Base-by-base conservation (phyloP, 345 rosid species). In the Euclidium syriacum region DNA sequence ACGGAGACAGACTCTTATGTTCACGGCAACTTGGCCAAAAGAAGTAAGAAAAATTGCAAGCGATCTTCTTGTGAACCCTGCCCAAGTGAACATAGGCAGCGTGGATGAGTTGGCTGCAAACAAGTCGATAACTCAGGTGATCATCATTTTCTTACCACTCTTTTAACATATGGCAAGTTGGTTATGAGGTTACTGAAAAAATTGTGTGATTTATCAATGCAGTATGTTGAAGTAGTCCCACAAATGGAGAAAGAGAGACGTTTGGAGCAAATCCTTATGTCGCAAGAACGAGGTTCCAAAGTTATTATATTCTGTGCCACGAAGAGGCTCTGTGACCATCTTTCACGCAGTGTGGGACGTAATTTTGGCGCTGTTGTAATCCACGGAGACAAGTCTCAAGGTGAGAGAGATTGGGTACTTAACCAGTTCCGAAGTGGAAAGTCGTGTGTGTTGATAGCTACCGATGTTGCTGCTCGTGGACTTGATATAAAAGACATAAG, bases 11-110 rank as follows among this genome's bases (percentile, higher is more conserved):
- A 94, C 99, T 14, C 85, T 90, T 44, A 87, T 94, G 97, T 90
- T 85, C 67, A 94, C 99, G 1, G 99, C 99, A 53, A 89, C 96
- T 29, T 92, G 96, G 99, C 99, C 99, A 46, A 94, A 87, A 77
- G 99, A 94, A 73, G 97, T 92, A 12, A 82, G 89, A 68, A 94
- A 90, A 77, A 87, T 90, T 71, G 99, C 96, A 1, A 39, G 79
- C 59, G 99, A 90, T 77, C 91, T 94, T 70, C 91, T 92, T 55
- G 85, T 89, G 41, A 83, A 80, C 65, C 95, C 99, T 43, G 91
- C 90, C 38, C 99, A 90, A 82, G 98, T 92, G 72, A 92, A 90
- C 73, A 90, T 94, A 62, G 99, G 97, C 70, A 87, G 75, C 43
- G 99, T 87, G 42, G 97, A 94, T 67, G 97, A 87, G 78, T 88